Conservation (phyloP, 192 early-diverging fungal species). For the Entophlyctis luteolus region DNA sequence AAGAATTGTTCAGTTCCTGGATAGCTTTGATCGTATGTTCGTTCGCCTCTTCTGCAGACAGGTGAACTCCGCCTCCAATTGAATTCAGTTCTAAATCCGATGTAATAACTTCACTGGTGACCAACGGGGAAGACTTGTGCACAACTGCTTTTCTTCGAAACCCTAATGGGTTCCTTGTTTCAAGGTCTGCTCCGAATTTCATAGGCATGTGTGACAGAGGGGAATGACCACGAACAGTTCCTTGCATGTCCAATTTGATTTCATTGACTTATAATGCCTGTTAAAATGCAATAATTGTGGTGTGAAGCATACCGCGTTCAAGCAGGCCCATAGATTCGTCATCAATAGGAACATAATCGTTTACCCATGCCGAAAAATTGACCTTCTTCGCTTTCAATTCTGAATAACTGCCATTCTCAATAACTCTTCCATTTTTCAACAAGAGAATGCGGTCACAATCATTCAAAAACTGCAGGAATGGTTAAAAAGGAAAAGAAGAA, state of each 20-base stretch:
- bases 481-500: slow-evolving; percentile 29
- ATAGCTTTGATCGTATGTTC: slow-evolving; percentile 47
- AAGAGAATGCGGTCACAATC: slow-evolving; percentile 65
- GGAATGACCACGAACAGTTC: slow-evolving; percentile 12
- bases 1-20: slow-evolving; percentile 49
- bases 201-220: slow-evolving; percentile 2
- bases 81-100: neutral
- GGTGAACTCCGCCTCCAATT: neutral
- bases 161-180: neutral
- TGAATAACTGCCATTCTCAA: slow-evolving; percentile 56
- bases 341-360: slow-evolving; percentile 59
- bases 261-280: slow-evolving; percentile 30
- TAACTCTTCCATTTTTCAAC: slow-evolving; percentile 57
- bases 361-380: slow-evolving; percentile 62
- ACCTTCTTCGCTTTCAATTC: slow-evolving; percentile 63
- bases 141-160: neutral
- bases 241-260: slow-evolving; percentile 26
- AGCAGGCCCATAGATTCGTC: slow-evolving; percentile 43
- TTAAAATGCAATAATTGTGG: too few relatives aligned
- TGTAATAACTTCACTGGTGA: slow-evolving; percentile 33
- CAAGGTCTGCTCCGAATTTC: neutral
- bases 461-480: slow-evolving; percentile 30
- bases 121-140: slow-evolving; percentile 38
- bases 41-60: slow-evolving; percentile 21
- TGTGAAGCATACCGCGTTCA: slow-evolving; percentile 24